Evolutionary conservation across 768 basidiomycete genomes (phyloP).

Genomic region (Termitomyces titanicus): DNA sequence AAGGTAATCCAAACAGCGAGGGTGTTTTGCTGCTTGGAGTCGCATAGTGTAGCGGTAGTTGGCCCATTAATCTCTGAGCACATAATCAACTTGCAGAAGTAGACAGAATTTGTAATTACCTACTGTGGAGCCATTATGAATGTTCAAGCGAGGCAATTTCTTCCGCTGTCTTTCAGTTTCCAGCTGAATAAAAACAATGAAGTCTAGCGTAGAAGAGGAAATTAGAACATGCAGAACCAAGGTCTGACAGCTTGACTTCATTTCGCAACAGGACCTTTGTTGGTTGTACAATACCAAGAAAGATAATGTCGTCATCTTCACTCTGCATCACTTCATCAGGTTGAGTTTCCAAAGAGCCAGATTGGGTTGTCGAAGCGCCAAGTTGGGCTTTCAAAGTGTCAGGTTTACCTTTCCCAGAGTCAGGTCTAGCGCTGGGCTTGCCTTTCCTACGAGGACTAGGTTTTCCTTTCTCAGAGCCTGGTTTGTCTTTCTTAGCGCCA

Average conservation of each 20-base stretch:
- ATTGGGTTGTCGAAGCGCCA: too few species aligned
- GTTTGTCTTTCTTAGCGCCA: too few species aligned
- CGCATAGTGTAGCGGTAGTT: background rate
- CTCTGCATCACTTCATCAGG: background rate
- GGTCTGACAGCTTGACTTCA: background rate
- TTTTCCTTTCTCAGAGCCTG: too few species aligned
- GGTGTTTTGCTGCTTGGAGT: background rate
- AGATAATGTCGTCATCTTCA: background rate
- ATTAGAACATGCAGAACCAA: background rate
- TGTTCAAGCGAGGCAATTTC: background rate
- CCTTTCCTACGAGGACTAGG: background rate
- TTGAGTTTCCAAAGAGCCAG: too few species aligned
- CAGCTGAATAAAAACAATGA: background rate
- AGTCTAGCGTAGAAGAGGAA: background rate
- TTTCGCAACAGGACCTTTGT: background rate
- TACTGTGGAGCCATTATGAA: background rate
- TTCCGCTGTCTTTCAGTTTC: background rate
- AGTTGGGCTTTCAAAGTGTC: background rate
- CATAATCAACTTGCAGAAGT: background rate
- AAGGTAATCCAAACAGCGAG: background rate
- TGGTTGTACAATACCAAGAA: background rate
- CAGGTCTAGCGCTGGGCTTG: background rate
- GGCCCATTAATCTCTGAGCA: background rate
- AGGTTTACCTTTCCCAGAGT: background rate
- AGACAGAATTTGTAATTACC: background rate